phyloP scores from a whole-genome alignment of 2,329 filamentous ascomycete genomes.

The Lojkania enalia region DNA sequence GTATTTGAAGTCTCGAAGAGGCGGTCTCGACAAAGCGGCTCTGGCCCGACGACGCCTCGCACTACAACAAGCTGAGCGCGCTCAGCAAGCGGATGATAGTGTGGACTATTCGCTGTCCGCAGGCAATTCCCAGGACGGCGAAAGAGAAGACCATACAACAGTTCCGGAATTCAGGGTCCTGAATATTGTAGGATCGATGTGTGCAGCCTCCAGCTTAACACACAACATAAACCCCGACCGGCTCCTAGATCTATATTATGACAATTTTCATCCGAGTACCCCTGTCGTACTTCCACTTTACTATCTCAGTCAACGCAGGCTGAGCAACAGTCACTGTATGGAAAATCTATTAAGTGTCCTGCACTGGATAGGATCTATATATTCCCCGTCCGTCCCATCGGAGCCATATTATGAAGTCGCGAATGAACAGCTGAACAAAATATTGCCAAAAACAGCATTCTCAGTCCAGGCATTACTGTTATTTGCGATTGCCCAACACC shows the following conservation, averaged over 20 bases:
- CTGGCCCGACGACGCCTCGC: conserved; percentile 31
- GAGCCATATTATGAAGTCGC: conserved; percentile 31
- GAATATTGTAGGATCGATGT: conserved; percentile 6
- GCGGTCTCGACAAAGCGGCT: conserved; percentile 39
- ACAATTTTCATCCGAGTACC: conserved; percentile 57
- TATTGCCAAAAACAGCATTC: conserved; percentile 48
- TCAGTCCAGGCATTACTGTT: conserved; percentile 77
- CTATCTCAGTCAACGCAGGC: conserved; percentile 36
- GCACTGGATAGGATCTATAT: conserved; percentile 38
- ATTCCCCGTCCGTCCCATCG: conserved; percentile 36
- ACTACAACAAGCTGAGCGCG: conserved; percentile 28
- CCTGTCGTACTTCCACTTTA: conserved; percentile 57
- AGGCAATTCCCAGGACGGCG: conserved; percentile 2
- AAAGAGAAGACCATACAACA: conserved; percentile 7
- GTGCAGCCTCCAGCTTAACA: not conserved
- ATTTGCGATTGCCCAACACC: conserved; percentile 75
- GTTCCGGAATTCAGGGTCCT: conserved; percentile 8
- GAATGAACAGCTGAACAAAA: conserved; percentile 22
- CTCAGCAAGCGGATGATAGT: conserved; percentile 11
- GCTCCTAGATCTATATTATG: conserved; percentile 36
- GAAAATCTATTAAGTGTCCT: conserved; percentile 29
- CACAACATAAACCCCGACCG: conserved; percentile 25
- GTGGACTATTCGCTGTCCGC: conserved; percentile 6
- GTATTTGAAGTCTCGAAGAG: conserved; percentile 39
- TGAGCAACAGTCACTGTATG: conserved; percentile 24